phyloP scores from a whole-genome alignment of 1,284 basidiomycete species.

The Marasmius oreades region DNA sequence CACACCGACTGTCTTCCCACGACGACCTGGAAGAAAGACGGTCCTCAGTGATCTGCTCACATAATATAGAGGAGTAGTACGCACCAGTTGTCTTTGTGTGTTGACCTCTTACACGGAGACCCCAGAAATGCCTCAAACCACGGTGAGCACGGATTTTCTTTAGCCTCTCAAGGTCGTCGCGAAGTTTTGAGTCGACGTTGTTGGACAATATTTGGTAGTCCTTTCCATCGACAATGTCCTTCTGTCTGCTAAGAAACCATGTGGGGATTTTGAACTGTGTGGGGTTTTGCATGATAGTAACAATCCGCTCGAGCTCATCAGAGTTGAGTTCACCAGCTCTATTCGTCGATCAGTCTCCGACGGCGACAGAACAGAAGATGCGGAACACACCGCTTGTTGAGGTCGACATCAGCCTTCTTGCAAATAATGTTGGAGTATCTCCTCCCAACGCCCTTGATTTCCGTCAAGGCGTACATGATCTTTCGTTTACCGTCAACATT shows the following conservation, averaged over 20 bases:
- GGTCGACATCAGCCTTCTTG: slow-evolving; percentile 99
- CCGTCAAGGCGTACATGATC: slow-evolving; percentile 96
- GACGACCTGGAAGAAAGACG: slow-evolving; percentile 54
- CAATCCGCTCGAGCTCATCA: slow-evolving; percentile 97
- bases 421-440: slow-evolving; percentile 99
- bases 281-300: slow-evolving; percentile 99
- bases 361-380: slow-evolving; percentile 6
- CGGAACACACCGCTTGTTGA: slow-evolving; percentile 91
- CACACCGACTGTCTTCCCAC: slow-evolving; percentile 90
- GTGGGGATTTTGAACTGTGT: slow-evolving; percentile 99
- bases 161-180: slow-evolving; percentile 97
- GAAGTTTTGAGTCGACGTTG: slow-evolving; percentile 96
- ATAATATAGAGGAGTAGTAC: slow-evolving; percentile 22
- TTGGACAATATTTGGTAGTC: slow-evolving; percentile 96
- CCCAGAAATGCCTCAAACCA: slow-evolving; percentile 98
- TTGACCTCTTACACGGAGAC: slow-evolving; percentile 92
- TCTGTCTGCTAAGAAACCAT: slow-evolving; percentile 99
- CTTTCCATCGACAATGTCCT: slow-evolving; percentile 97
- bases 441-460: slow-evolving; percentile 99
- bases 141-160: slow-evolving; percentile 99
- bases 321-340: slow-evolving; percentile 95
- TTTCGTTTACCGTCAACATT: slow-evolving; percentile 99
- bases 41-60: slow-evolving; percentile 8
- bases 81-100: slow-evolving; percentile 98
- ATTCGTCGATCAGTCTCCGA: not conserved